Percentiles rank a stretch among this genome's conserved stretches.
phyloP scores from a whole-genome alignment of 192 early-diverging fungal genomes.

The Coemansia guatemalensis region DNA sequence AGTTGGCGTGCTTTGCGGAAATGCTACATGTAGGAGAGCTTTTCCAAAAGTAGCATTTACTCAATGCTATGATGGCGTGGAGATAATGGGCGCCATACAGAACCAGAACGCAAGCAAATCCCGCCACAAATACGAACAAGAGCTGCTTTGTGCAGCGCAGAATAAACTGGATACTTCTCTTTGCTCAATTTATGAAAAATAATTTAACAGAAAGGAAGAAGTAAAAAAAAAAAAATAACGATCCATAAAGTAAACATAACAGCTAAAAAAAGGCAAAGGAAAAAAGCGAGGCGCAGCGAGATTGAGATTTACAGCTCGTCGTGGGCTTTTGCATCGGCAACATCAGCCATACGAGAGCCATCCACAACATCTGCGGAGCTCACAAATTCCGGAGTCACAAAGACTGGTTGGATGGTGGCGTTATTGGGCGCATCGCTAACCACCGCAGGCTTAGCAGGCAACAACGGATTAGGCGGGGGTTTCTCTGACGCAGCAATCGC shows the following conservation, averaged over 20 bases:
- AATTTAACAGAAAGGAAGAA: background rate
- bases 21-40: too few relatives aligned
- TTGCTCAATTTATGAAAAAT: background rate
- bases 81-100: too few relatives aligned
- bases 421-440: background rate
- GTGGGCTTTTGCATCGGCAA: background rate
- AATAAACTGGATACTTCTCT: too few relatives aligned
- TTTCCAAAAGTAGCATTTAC: too few relatives aligned
- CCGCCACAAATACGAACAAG: too few relatives aligned
- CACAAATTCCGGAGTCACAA: conserved; percentile 12
- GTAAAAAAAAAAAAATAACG: background rate
- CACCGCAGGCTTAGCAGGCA: background rate
- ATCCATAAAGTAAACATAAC: background rate
- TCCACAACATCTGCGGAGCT: conserved; percentile 1
- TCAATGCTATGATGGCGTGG: too few relatives aligned
- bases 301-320: conserved; percentile 1
- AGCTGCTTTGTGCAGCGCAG: too few relatives aligned
- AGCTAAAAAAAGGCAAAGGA: too few relatives aligned
- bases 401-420: conserved; percentile 1
- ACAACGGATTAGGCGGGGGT: background rate
- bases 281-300: background rate
- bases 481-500: background rate
- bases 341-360: background rate
- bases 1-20: too few relatives aligned
- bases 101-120: too few relatives aligned